Conservation (phyloP, 1,284 basidiomycete species). For the Hymenochaete sp. region DNA sequence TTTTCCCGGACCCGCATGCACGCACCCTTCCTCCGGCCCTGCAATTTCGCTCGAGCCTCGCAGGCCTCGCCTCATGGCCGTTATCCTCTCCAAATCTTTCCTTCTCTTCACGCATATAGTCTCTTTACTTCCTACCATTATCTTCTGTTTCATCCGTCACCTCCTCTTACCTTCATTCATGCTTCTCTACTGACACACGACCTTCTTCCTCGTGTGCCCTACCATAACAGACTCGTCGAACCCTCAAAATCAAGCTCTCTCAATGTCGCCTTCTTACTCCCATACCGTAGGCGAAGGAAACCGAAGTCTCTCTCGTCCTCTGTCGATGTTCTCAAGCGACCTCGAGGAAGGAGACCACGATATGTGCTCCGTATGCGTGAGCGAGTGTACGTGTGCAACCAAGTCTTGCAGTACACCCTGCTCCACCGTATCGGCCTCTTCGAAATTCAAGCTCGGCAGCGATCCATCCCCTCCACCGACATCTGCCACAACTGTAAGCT, state of each 20-base stretch:
- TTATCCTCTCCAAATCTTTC: constrained; percentile 8
- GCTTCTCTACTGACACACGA: background rate
- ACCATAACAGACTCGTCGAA: constrained; percentile 41
- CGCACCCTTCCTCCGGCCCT: constrained; percentile 20
- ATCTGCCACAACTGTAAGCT: constrained; percentile 20
- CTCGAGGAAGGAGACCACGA: constrained; percentile 61
- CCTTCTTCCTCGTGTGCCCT: background rate
- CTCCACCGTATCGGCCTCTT: too few relatives aligned
- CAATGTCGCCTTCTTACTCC: constrained; percentile 60
- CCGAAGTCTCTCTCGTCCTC: constrained; percentile 23
- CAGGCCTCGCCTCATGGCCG: constrained; percentile 26
- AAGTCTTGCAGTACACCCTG: too few relatives aligned
- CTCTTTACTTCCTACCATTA: too few relatives aligned
- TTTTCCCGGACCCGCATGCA: too few relatives aligned
- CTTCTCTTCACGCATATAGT: constrained; percentile 9
- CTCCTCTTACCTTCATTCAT: constrained; percentile 1
- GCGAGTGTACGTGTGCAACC: constrained; percentile 66
- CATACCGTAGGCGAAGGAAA: constrained; percentile 47
- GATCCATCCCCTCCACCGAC: constrained; percentile 11
- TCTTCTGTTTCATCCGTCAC: background rate
- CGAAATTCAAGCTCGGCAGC: constrained; percentile 21
- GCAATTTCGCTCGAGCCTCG: constrained; percentile 20
- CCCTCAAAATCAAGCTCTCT: constrained; percentile 45
- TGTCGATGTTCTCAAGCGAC: constrained; percentile 29
- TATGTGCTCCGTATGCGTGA: constrained; percentile 80